phyloP scores from a whole-genome alignment of 345 rosid genomes.

The Murraya paniculata region DNA sequence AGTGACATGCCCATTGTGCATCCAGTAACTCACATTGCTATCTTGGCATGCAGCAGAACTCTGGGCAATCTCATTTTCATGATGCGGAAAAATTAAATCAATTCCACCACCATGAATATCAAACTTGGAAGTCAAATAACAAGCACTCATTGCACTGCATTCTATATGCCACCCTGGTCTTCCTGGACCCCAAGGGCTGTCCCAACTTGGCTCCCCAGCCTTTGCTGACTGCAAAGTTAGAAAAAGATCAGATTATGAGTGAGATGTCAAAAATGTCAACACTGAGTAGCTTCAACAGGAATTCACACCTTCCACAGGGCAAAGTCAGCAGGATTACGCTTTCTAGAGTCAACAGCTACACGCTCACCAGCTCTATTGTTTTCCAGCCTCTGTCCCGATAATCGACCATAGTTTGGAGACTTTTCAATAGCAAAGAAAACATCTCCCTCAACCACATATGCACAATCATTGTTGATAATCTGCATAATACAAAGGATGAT shows the following conservation, averaged over 20 bases:
- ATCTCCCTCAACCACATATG: constrained; percentile 71
- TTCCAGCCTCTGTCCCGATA: constrained; percentile 73
- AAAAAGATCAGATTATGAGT: constrained; percentile 1
- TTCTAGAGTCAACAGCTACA: constrained; percentile 79
- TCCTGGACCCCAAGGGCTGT: constrained; percentile 89
- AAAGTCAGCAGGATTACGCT: constrained; percentile 84
- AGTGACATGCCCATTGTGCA: constrained; percentile 93
- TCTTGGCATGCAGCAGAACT: constrained; percentile 69
- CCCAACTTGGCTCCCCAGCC: constrained; percentile 88
- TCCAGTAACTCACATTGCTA: constrained; percentile 64
- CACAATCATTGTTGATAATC: constrained; percentile 77
- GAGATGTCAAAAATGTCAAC: neutral
- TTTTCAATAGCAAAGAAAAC: constrained; percentile 78
- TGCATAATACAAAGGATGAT: constrained; percentile 30
- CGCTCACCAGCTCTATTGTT: constrained; percentile 81
- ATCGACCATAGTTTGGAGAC: constrained; percentile 68
- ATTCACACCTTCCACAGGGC: constrained; percentile 82
- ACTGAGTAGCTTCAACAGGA: neutral
- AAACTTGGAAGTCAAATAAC: constrained; percentile 58
- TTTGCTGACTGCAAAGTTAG: constrained; percentile 69
- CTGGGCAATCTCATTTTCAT: constrained; percentile 92
- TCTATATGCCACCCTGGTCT: constrained; percentile 99
- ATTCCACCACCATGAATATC: constrained; percentile 91
- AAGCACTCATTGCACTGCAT: constrained; percentile 98
- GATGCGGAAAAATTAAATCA: constrained; percentile 77